phyloP scores from a whole-genome alignment of 2,329 filamentous ascomycete species.

The Neurospora sp. region DNA sequence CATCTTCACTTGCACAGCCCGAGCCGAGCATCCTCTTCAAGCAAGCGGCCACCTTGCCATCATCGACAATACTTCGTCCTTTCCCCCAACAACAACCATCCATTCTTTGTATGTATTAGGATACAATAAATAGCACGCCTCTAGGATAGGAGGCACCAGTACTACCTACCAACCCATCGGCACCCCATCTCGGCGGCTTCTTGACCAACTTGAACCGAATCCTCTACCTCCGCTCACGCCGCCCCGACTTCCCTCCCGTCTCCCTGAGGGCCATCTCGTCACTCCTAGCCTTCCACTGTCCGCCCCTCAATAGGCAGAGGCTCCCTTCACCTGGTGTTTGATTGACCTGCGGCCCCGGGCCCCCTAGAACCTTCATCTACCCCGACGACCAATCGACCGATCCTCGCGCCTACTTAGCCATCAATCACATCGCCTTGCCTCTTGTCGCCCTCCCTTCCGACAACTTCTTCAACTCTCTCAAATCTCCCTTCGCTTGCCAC shows the following conservation, averaged over 20 bases:
- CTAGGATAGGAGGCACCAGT: not conserved
- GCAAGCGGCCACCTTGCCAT: not conserved
- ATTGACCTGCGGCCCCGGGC: not conserved
- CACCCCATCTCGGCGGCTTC: not conserved
- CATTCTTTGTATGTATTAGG: not conserved
- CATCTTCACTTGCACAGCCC: not conserved
- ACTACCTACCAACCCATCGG: not conserved
- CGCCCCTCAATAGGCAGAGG: not conserved
- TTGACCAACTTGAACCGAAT: not conserved
- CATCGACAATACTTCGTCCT: not conserved
- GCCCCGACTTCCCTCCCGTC: not conserved
- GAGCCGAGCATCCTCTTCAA: not conserved
- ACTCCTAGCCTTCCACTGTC: not conserved
- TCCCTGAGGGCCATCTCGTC: not conserved
- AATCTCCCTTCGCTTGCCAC: not conserved
- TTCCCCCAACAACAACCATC: not conserved
- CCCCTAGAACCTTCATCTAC: not conserved
- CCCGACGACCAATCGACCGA: not conserved
- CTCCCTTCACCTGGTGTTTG: not conserved
- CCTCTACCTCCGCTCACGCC: not conserved
- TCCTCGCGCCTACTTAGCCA: not conserved
- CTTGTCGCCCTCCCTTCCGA: not conserved
- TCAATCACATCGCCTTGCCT: not conserved
- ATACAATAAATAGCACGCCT: not conserved
- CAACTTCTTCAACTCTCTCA: not conserved